phyloP scores from a whole-genome alignment of 257 asterid genomes.

The Rubia yunnanensis region DNA sequence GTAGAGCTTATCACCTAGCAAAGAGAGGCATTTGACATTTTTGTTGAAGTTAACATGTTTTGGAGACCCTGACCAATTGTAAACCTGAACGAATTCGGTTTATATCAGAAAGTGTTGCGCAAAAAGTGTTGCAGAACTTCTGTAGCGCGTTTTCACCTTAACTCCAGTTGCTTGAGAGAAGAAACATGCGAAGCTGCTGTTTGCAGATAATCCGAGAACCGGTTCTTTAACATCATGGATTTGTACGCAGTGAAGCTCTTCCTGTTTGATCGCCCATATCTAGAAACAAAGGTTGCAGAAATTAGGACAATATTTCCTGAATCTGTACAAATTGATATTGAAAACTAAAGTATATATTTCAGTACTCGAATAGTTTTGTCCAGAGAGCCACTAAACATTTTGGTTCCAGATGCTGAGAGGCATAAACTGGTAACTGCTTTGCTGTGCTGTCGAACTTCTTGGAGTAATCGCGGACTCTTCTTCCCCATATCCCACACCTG shows the following conservation, averaged over 20 bases:
- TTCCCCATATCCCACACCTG: conserved; percentile 74
- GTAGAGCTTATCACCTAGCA: conserved; percentile 53
- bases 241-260: conserved; percentile 63
- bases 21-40: conserved; percentile 47
- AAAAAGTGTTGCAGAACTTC: not conserved
- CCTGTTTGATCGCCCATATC: conserved; percentile 81
- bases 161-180: conserved; percentile 66
- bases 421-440: conserved; percentile 65
- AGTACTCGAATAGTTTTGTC: conserved; percentile 83
- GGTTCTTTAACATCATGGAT: conserved; percentile 74
- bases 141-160: conserved; percentile 35
- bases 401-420: conserved; percentile 47
- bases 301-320: not conserved
- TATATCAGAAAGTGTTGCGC: not conserved
- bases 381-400: conserved; percentile 62
- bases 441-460: conserved; percentile 69
- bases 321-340: not conserved
- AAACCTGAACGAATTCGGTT: conserved; percentile 36
- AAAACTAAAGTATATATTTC: conserved; percentile 12
- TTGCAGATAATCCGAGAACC: conserved; percentile 48
- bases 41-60: conserved; percentile 57
- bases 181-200: conserved; percentile 44
- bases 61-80: conserved; percentile 61
- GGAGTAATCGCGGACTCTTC: conserved; percentile 46
- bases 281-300: conserved; percentile 4